Base-by-base conservation (phyloP, 1,284 basidiomycete genomes). In the Boletus smithii region DNA sequence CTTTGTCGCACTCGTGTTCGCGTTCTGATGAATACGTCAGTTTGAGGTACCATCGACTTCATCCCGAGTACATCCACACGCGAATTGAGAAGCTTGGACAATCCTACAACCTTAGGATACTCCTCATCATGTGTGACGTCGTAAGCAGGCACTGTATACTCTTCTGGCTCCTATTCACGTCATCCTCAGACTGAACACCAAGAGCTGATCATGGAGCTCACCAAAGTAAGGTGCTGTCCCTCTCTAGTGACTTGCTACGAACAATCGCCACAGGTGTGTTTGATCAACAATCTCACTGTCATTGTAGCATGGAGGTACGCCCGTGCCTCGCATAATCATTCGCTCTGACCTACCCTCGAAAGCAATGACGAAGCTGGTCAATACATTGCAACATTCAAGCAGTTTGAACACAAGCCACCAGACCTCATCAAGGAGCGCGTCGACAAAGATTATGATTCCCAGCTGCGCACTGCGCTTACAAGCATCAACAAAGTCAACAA, bases 41-140 rank as follows among this genome's bases (percentile, higher is more conserved):
- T 63, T 69, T 99, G 50, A 88, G 87, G 57, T 99, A 99, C 59
- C 95, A 99, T 61, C 88, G 95, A 22, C 76, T 99, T 14, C 97
- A 99, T 67, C 97, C 97, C 5, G 97, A 99, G 68, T 99, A 99
- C 65, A 87, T 99, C 50, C 89, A 94, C 63, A 79, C 80, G 36
- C 84, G 97, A 4, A 94, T 99, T 50, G 85, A 91, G 59, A 88
- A 86, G 57, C 80, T 99, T 14, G 85, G 84, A 3, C 79, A 79
- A 33, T 80, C 83, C 11, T 99, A 92, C 65, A 88, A 81, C 44
- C 76, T 97, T 2, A 75, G 97, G 33, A 80, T 99, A 35, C 72
- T 99, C n/a, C 76, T 99, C 13, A 76, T 99, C 30, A 74, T 94
- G 57, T 98, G 92, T 63, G 97, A 99, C 69, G 83, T 97, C 39